These are phyloP conservation scores for Acanthamoeba polyphaga DNA, from an alignment of 208 protist species.

Conservation along the genomic window DNA sequence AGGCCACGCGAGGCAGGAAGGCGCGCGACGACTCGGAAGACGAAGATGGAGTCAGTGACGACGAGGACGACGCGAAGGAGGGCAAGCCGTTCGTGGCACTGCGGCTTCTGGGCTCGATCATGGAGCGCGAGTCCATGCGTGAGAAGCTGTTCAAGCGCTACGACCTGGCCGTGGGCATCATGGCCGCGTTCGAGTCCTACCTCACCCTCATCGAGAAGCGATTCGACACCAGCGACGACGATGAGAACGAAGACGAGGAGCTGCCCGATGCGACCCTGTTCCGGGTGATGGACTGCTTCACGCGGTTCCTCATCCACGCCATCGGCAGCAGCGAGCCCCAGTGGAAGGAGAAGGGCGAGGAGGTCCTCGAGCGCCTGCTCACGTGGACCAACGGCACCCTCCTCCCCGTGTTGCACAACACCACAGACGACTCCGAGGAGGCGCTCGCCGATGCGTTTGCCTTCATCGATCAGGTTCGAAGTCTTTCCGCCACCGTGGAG, in stretches of 20 bases:
- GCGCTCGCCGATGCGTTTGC: background rate
- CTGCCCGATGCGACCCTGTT: background rate
- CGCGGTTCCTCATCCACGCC: constrained; percentile 1
- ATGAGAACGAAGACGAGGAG: background rate
- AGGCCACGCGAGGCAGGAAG: background rate
- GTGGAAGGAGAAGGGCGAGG: background rate
- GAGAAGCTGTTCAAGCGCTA: background rate
- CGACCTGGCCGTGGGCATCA: background rate
- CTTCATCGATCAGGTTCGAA: background rate
- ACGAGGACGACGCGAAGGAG: background rate
- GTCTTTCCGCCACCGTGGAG: too few relatives aligned
- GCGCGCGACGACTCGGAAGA: background rate
- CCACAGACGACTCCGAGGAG: background rate
- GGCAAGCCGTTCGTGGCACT: background rate
- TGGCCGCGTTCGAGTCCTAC: background rate
- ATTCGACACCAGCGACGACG: background rate
- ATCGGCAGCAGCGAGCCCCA: constrained; percentile 9
- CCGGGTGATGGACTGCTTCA: constrained; percentile 16
- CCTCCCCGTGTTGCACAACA: background rate
- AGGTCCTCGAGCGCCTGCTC: background rate
- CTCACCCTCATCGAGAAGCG: background rate
- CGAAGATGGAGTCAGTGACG: background rate
- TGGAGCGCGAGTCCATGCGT: background rate
- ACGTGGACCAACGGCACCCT: background rate
- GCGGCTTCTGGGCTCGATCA: background rate